Base-by-base conservation (phyloP, 1,284 basidiomycete species). In the Hypsizygus ulmarius region DNA sequence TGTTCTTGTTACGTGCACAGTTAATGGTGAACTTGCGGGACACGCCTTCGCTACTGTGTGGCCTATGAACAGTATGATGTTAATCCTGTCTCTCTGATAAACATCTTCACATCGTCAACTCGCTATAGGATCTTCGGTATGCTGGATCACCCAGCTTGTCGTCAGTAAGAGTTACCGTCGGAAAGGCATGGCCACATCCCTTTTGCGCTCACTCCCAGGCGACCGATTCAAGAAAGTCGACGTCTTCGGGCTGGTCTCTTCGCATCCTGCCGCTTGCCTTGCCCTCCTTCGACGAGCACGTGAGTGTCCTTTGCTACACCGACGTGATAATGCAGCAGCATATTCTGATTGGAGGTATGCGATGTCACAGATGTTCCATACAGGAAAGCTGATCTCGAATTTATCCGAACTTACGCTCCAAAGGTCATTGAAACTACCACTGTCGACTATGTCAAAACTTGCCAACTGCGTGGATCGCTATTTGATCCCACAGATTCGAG, bases 41-140 rank as follows among this genome's bases (percentile, higher is more conserved):
- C 63, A 63, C 33, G 61, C 55, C 3, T 60, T 62, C 40, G 60
- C 57, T 10, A 61, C 60, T 0, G 53, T 56, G 14, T 64, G 61
- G 63, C 32, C 45, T 8, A 60, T 50, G 38, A 51, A 54, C 5
- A 54, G 50, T 29, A 54, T 55, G 52, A 25, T 15, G 50, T 47
- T 19, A 39, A 21, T 36, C 21, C 16, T 14, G n/a, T n/a, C n/a
- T 28, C 18, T 15, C 9, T 39, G 9, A 32, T 15, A 19, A 60
- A 9, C 50, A 46, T 15, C 50, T 46, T 2, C 33, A 48, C 32
- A 53, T 61, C 39, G 62, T 60, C 4, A 63, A 61, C 3, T 28
- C 40, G 18, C 53, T 64, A 6, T 8, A 63, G 49, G 32, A 49
- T 29, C 0, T 29, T 62, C 19, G 58, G 57, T 35, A 5, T 4